Evolutionary conservation across 2,329 filamentous ascomycete species (phyloP), one percentile per base, ranked within the genome.

Genomic region (Knoxdaviesia proteae): DNA sequence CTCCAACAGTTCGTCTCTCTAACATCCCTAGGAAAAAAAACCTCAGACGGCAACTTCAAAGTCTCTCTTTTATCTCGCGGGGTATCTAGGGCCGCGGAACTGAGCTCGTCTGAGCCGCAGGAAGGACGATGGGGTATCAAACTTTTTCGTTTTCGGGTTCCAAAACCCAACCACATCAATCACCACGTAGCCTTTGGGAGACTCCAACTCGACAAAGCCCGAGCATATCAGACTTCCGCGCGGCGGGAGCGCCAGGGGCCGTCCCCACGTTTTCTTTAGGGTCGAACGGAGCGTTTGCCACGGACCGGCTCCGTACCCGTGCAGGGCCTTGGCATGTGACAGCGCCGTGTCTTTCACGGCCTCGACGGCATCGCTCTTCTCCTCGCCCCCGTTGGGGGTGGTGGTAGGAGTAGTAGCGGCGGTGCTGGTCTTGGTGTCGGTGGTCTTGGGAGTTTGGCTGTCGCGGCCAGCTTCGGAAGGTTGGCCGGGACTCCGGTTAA

Each of bases 141-240:
- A 63, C 9, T 50, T 50, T 46, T 58, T 56, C 34, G 60, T 64
- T 49, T 64, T 63, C 1, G 68, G 67, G 52, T 71, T 57, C 59
- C 65, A 71, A 49, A 60, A 65, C 4, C 58, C 63, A n/a, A 48
- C 45, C 1, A 65, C 64, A 47, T 69, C 64, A 34, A 70, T 52
- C 6, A 61, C 56, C 5, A 69, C 42, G 42, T 53, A 57, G 4
- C 58, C 58, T 35, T 50, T 58, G 0, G 58, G 45, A 7, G 61
- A 55, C 34, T 60, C 55, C 6, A 71, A 43, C 47, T 68, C 61
- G 2, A 72, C 59, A 35, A 68, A 49, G 0, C 68, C 68, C 7
- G 58, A 60, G 1, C 71, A 54, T 3, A 54, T 47, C 20, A 71
- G 54, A 37, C 58, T 59, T 4, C 68, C 68, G 6, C 61, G 56